phyloP scores from a whole-genome alignment of 305 asterid species.

The Fraxinus greggii region DNA sequence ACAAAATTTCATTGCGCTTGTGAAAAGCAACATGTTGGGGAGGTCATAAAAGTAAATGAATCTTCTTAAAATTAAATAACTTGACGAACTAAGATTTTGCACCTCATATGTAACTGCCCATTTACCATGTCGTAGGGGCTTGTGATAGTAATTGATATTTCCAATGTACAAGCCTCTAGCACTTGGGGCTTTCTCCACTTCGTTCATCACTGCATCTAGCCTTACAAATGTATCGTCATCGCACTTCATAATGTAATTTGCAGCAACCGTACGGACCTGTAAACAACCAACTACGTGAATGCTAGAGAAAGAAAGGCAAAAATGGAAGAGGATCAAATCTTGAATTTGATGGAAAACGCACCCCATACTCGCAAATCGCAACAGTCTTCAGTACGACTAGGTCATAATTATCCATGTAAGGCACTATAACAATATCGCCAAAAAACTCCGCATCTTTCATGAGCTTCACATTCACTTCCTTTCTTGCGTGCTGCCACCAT shows the following conservation, averaged over 20 bases:
- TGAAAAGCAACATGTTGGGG: not conserved
- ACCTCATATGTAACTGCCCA: conserved; percentile 98
- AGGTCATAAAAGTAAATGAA: not conserved
- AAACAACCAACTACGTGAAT: conserved; percentile 24
- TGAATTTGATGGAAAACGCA: conserved; percentile 36
- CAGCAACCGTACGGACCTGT: conserved; percentile 64
- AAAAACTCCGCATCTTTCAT: conserved; percentile 89
- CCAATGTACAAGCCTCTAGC: conserved; percentile 76
- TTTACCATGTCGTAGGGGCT: conserved; percentile 89
- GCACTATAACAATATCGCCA: conserved; percentile 92
- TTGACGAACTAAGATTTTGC: conserved; percentile 13
- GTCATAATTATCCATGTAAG: conserved; percentile 93
- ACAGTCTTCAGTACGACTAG: conserved; percentile 89
- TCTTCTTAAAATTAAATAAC: not conserved
- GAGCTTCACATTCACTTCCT: conserved; percentile 81
- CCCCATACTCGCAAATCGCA: conserved; percentile 96
- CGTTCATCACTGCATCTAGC: conserved; percentile 75
- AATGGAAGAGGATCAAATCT: conserved; percentile 16
- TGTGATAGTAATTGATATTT: conserved; percentile 87
- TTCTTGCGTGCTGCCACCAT: conserved; percentile 72
- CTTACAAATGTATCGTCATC: conserved; percentile 93
- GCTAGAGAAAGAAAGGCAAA: conserved; percentile 7
- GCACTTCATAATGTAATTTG: conserved; percentile 90
- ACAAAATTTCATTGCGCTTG: not conserved
- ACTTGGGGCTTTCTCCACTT: conserved; percentile 52